phyloP scores from a whole-genome alignment of 257 asterid species.

The Solanum dulcamara region DNA sequence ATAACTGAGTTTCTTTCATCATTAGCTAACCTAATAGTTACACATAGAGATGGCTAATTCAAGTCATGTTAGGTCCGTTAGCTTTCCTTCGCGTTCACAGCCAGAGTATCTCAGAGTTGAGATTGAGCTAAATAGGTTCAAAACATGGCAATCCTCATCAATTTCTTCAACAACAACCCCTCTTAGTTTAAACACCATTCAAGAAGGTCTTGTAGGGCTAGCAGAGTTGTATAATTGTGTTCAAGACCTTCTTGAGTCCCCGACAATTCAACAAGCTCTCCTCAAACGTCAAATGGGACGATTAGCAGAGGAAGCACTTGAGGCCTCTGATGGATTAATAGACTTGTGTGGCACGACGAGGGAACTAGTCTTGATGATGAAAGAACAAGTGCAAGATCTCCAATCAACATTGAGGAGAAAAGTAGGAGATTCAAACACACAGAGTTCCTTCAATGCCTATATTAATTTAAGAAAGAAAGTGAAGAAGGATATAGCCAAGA shows the following conservation, averaged over 20 bases:
- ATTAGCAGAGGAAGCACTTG: constrained; percentile 24
- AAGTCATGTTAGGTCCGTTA: constrained; percentile 35
- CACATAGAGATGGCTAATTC: constrained; percentile 29
- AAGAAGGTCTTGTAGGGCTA: constrained; percentile 20
- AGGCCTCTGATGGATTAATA: constrained; percentile 18
- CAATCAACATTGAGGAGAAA: constrained; percentile 44
- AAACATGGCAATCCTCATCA: constrained; percentile 5
- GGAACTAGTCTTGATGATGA: constrained; percentile 32
- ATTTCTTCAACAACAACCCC: not conserved
- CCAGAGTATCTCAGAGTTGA: constrained; percentile 18
- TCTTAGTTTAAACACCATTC: constrained; percentile 17
- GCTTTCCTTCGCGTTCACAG: constrained; percentile 41
- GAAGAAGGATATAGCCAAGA: constrained; percentile 24
- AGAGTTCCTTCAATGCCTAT: not conserved
- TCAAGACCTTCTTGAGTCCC: constrained; percentile 14
- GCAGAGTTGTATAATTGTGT: constrained; percentile 36
- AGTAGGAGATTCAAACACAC: constrained; percentile 23
- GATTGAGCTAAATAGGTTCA: constrained; percentile 9
- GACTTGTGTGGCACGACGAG: constrained; percentile 30
- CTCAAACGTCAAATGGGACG: not conserved
- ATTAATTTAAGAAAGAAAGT: constrained; percentile 22
- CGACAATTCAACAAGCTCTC: constrained; percentile 3
- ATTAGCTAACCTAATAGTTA: not conserved
- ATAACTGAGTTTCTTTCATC: not conserved
- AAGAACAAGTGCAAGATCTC: constrained; percentile 29